Percentiles rank a stretch among this genome's conserved stretches.
phyloP scores from a whole-genome alignment of 179 eudicot genomes.

The Drosera spatulata region DNA sequence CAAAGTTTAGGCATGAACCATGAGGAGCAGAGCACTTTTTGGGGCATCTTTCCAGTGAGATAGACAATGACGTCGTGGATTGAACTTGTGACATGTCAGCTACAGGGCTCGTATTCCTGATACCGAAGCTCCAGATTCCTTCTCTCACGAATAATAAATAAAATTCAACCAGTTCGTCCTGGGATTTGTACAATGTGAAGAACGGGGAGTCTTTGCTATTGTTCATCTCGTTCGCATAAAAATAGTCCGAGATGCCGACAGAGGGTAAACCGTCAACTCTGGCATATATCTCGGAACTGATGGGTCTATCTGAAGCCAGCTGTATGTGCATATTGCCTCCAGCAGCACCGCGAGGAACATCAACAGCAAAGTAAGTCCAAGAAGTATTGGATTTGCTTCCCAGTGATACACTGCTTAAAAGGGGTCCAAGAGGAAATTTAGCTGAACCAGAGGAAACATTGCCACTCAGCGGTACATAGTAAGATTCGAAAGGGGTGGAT shows the following conservation, averaged over 20 bases:
- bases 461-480: constrained; percentile 45
- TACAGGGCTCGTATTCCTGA: constrained; percentile 30
- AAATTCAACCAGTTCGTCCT: constrained; percentile 52
- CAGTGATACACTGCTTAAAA: constrained; percentile 45
- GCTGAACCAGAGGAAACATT: constrained; percentile 33
- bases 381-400: constrained; percentile 16
- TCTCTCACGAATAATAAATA: constrained; percentile 60
- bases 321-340: constrained; percentile 75
- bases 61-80: constrained; percentile 26
- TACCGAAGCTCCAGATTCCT: constrained; percentile 78
- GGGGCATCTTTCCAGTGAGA: constrained; percentile 90
- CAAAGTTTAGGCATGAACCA: constrained; percentile 50
- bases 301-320: constrained; percentile 36
- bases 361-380: constrained; percentile 86
- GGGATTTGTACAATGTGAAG: constrained; percentile 56
- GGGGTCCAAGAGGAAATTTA: constrained; percentile 63
- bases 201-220: constrained; percentile 66
- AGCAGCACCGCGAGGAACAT: constrained; percentile 71
- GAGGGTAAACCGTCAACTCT: constrained; percentile 77
- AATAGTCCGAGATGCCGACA: constrained; percentile 56
- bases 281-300: constrained; percentile 49
- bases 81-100: constrained; percentile 16
- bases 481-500: constrained; percentile 58
- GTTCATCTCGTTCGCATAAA: constrained; percentile 43
- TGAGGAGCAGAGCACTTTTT: constrained; percentile 67